These are phyloP conservation scores for Prinsepia uniflora DNA, from an alignment of 306 rosid genomes.

Conservation along the genomic window DNA sequence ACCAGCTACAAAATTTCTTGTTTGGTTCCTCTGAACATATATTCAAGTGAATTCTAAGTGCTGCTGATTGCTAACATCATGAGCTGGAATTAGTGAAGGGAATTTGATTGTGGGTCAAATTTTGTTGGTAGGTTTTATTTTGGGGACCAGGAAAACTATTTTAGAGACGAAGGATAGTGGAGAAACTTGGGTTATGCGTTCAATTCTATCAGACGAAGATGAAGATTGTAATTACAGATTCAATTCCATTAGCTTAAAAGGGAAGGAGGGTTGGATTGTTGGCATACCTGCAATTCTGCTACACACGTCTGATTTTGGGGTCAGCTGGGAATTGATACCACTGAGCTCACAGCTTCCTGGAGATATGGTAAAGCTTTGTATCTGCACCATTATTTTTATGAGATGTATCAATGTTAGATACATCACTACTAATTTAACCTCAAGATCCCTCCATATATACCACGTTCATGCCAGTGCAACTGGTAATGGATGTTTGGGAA, in stretches of 20 bases:
- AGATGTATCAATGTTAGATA: neutral
- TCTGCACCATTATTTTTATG: neutral
- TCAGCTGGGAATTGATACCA: slow-evolving; percentile 86
- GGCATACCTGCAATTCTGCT: slow-evolving; percentile 87
- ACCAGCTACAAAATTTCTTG: neutral
- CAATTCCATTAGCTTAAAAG: slow-evolving; percentile 84
- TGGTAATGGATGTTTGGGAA: neutral
- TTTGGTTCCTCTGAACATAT: slow-evolving; percentile 14
- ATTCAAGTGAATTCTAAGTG: neutral
- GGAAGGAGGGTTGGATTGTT: slow-evolving; percentile 95
- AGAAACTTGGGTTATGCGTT: slow-evolving; percentile 73
- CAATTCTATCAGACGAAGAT: slow-evolving; percentile 91
- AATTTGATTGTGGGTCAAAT: slow-evolving; percentile 12
- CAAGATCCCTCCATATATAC: neutral
- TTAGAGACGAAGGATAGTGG: slow-evolving; percentile 96
- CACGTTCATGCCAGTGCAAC: neutral
- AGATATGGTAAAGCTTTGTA: slow-evolving; percentile 56
- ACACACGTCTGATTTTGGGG: slow-evolving; percentile 84
- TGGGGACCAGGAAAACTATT: slow-evolving; percentile 85
- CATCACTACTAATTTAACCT: neutral
- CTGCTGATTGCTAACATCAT: neutral
- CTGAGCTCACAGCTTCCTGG: slow-evolving; percentile 90
- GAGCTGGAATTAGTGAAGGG: neutral
- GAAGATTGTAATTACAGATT: slow-evolving; percentile 94
- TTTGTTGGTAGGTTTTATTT: slow-evolving; percentile 63